phyloP scores from a whole-genome alignment of 257 asterid species.

The Parsonsia alboflavescens region DNA sequence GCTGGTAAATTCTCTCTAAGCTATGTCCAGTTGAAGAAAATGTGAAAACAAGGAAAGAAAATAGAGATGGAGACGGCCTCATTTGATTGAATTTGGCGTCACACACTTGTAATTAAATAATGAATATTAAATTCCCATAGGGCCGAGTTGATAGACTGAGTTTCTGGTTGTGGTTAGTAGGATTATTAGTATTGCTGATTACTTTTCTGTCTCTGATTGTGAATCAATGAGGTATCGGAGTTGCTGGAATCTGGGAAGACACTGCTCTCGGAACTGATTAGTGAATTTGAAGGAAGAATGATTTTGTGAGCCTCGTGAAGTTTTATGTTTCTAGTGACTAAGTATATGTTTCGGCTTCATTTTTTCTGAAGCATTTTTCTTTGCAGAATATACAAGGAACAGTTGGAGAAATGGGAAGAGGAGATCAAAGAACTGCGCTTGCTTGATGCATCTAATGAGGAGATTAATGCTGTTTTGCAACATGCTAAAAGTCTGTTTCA shows the following conservation, averaged over 20 bases:
- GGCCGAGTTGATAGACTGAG: not conserved
- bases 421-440: conserved; percentile 76
- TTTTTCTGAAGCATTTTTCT: conserved; percentile 23
- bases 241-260: conserved; percentile 88
- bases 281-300: conserved; percentile 76
- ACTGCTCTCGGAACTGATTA: conserved; percentile 69
- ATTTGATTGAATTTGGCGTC: not conserved
- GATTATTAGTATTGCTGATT: conserved; percentile 12
- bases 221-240: conserved; percentile 60
- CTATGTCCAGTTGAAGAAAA: not conserved
- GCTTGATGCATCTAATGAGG: conserved; percentile 75
- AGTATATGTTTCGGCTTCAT: conserved; percentile 12
- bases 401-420: conserved; percentile 84
- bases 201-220: conserved; percentile 19
- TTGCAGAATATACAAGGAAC: conserved; percentile 77
- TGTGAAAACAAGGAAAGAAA: not conserved
- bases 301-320: conserved; percentile 47
- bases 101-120: not conserved
- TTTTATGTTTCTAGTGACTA: not conserved
- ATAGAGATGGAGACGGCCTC: not conserved
- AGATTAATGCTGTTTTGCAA: conserved; percentile 50
- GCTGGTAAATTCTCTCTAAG: conserved; percentile 41
- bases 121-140: not conserved
- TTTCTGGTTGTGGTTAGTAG: not conserved
- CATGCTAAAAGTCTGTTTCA: conserved; percentile 63